These are phyloP conservation scores for Chlorella sorokiniana DNA, from an alignment of 139 green algal genomes.

Conservation along the genomic window DNA sequence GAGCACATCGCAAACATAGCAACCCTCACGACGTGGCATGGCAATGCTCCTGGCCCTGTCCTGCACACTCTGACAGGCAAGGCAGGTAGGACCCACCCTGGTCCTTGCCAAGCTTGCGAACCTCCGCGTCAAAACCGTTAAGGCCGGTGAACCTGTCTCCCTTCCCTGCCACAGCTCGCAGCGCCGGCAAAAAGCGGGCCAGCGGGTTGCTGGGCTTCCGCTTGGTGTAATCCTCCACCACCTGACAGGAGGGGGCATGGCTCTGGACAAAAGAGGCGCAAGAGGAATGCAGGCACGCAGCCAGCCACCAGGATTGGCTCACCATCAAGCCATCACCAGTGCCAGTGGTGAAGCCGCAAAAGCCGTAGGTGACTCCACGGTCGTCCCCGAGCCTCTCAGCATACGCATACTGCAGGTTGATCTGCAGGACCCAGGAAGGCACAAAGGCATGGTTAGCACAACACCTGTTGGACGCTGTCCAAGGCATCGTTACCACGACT, in stretches of 20 bases:
- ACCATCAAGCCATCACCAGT: slow-evolving; percentile 20
- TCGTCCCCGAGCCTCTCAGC: slow-evolving; percentile 6
- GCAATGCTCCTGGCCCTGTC: not conserved
- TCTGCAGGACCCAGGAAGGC: slow-evolving; percentile 8
- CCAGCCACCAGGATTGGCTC: not conserved
- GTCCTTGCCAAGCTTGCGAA: slow-evolving; percentile 4
- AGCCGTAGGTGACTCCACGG: slow-evolving; percentile 36
- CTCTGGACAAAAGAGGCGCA: not conserved
- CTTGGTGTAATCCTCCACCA: slow-evolving; percentile 15
- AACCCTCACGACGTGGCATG: not conserved
- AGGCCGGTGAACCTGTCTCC: slow-evolving; percentile 18
- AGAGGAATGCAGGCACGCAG: not conserved
- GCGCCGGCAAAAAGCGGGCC: slow-evolving; percentile 18
- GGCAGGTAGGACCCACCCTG: not conserved
- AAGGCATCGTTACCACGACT: not conserved
- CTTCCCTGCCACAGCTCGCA: not conserved
- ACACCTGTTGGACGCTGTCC: too few species aligned
- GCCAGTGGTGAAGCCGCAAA: slow-evolving; percentile 27
- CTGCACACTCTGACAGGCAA: not conserved
- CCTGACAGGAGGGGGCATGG: not conserved
- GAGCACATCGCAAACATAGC: too few species aligned
- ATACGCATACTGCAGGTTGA: slow-evolving; percentile 14
- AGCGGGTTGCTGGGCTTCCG: slow-evolving; percentile 20
- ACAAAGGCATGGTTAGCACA: not conserved
- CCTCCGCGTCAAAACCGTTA: slow-evolving; percentile 15